Base-by-base conservation (phyloP, 1,284 basidiomycete species). In the Dichomitus squalens region DNA sequence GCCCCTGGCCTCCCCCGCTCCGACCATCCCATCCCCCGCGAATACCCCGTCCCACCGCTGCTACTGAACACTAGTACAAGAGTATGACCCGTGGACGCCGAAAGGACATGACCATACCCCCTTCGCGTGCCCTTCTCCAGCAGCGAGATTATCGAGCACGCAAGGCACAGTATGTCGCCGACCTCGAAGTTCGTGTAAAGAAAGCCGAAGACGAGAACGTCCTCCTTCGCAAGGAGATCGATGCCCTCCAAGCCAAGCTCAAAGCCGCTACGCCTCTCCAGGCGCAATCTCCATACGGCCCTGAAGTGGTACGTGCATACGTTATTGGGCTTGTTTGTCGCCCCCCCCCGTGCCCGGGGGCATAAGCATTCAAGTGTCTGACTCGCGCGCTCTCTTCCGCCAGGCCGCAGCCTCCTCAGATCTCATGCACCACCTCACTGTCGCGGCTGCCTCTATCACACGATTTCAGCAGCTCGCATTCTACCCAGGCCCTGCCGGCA, bases 71-170 rank as follows among this genome's bases (percentile, higher is more conserved):
- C 44, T 41, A 7, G 47, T 31, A 39, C 23, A 27, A 9, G 25
- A 51, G 52, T 44, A 87, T 87, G 85, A 81, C 84, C 54, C 76
- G 85, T 70, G 85, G 85, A 44, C 79, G 85, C 63, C 82, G 84
- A 72, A 86, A 85, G 71, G 84, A 87, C 70, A 72, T 79, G 46
- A 81, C 59, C 77, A 82, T 69, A 73, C 84, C 62, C 68, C 83
- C 40, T 50, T 73, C 73, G 23, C 70, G 74, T 48, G 65, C 74
- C 20, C 68, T 76, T 49, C 75, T 83, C 52, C 79, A 84, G 60
- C 85, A 87, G 67, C 77, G 85, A 9, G 84, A 85, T 68, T 87
- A 86, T 67, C 80, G 85, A 39, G 85, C 84, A 11, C 76, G 85
- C 48, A 83, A 82, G 66, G 80, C 83, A 6, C 77, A 77, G 53